phyloP scores from a whole-genome alignment of 805 yeast species.

The Millerago galiae region DNA sequence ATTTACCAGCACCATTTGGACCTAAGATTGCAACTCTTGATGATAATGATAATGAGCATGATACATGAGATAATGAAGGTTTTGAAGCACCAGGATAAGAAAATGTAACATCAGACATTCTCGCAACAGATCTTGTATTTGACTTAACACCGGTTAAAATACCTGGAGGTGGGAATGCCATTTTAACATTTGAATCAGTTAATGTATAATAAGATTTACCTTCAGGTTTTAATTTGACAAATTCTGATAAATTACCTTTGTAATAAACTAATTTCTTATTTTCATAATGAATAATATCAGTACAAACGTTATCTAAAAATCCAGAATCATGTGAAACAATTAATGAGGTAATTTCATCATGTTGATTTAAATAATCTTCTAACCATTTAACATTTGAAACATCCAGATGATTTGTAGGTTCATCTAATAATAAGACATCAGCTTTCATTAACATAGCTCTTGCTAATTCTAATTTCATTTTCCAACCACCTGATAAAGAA shows the following conservation, averaged over 20 bases:
- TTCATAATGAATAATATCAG: conserved; percentile 95
- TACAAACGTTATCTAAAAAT: conserved; percentile 90
- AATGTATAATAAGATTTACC: conserved; percentile 94
- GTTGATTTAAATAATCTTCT: conserved; percentile 75
- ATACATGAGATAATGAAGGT: conserved; percentile 72
- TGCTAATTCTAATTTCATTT: conserved; percentile 97
- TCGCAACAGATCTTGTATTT: conserved; percentile 87
- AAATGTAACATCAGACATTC: conserved; percentile 80
- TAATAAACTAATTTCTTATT: conserved; percentile 90
- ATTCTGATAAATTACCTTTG: conserved; percentile 91
- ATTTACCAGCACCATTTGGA: conserved; percentile 98
- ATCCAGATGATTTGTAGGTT: conserved; percentile 98
- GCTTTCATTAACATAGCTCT: conserved; percentile 98
- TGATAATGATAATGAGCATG: conserved; percentile 89
- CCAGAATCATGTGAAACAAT: conserved; percentile 98
- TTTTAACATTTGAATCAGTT: conserved; percentile 86
- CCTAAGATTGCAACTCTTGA: conserved; percentile 96
- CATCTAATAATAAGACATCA: conserved; percentile 88
- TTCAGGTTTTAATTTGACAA: conserved; percentile 89
- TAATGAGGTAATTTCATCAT: conserved; percentile 84
- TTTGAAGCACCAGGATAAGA: conserved; percentile 84
- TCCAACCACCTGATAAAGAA: conserved; percentile 98
- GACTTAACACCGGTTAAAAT: conserved; percentile 96
- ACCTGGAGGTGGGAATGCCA: conserved; percentile 99
- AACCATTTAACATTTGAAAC: conserved; percentile 92